A percentile compares a stretch with the other conserved stretches of the same genome.
phyloP scores from a whole-genome alignment of 371 early-diverging fungal species.

The Syncephalastrum monosporum region DNA sequence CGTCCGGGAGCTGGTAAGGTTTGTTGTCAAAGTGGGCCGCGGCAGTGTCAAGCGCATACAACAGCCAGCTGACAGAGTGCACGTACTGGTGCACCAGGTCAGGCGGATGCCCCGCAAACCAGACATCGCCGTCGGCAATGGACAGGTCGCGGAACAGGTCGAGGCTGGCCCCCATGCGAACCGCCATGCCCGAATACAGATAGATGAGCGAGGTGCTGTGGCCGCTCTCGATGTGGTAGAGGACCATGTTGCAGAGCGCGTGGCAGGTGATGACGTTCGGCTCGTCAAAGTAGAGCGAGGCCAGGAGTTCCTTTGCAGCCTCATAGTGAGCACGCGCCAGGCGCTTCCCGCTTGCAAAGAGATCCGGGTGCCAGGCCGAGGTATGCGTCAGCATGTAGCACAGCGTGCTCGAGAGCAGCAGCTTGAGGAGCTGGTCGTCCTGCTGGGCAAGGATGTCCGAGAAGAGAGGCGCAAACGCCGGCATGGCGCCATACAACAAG shows the following conservation, averaged over 20 bases:
- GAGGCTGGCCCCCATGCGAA: slow-evolving; percentile 38
- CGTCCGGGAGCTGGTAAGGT: slow-evolving; percentile 37
- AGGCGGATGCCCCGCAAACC: slow-evolving; percentile 12
- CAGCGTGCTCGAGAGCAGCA: slow-evolving; percentile 20
- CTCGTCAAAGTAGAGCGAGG: slow-evolving; percentile 38
- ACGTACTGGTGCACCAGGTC: slow-evolving; percentile 27
- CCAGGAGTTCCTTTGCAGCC: slow-evolving; percentile 36
- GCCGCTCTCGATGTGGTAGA: slow-evolving; percentile 50
- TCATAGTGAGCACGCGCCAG: slow-evolving; percentile 36
- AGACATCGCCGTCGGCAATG: slow-evolving; percentile 18
- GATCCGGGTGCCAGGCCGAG: slow-evolving; percentile 39
- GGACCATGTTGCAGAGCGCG: slow-evolving; percentile 40
- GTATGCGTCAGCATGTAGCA: slow-evolving; percentile 47
- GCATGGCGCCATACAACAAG: slow-evolving; percentile 40
- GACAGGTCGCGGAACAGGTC: slow-evolving; percentile 19
- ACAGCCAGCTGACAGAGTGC: slow-evolving; percentile 39
- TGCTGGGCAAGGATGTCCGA: slow-evolving; percentile 11
- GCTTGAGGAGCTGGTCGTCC: neutral
- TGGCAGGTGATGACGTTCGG: slow-evolving; percentile 38
- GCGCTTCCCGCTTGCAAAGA: slow-evolving; percentile 13
- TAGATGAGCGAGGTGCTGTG: slow-evolving; percentile 36
- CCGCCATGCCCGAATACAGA: slow-evolving; percentile 48
- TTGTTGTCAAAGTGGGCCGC: slow-evolving; percentile 46
- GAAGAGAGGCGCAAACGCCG: slow-evolving; percentile 28
- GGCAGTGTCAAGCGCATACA: slow-evolving; percentile 45